Evolutionary conservation across 768 basidiomycete species (phyloP), one percentile per base, ranked within the genome.

Genomic region (Trichaptum fuscoviolaceum): DNA sequence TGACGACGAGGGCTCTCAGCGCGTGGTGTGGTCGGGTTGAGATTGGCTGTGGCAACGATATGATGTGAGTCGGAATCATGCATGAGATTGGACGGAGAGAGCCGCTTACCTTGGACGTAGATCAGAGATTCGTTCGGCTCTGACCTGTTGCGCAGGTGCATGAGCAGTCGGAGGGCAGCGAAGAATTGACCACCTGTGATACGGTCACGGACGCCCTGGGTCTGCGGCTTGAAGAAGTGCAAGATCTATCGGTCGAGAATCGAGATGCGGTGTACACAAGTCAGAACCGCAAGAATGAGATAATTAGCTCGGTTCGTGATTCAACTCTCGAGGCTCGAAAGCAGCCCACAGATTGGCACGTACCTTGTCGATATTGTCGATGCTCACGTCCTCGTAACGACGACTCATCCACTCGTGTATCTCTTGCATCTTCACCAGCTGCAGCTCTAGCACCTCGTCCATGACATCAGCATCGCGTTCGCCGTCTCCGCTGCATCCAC

Each of bases 41-140:
- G n/a, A n/a, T n/a, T n/a, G n/a, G n/a, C n/a, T n/a, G n/a, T n/a
- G n/a, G n/a, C n/a, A n/a, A n/a, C n/a, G n/a, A n/a, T n/a, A n/a
- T n/a, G n/a, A n/a, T n/a, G n/a, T n/a, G n/a, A n/a, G n/a, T n/a
- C n/a, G n/a, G n/a, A n/a, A n/a, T n/a, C n/a, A n/a, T n/a, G n/a
- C n/a, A n/a, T n/a, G n/a, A n/a, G n/a, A n/a, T n/a, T n/a, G n/a
- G n/a, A n/a, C n/a, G n/a, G n/a, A n/a, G n/a, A n/a, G n/a, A n/a
- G n/a, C n/a, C n/a, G n/a, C n/a, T n/a, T n/a, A 91, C 92, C 87
- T 80, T 93, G 92, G 1, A 89, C 82, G 69, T 93, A 93, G 0
- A 88, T 90, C 34, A 93, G 81, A 9, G 79, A 79, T 58, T 86
- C 78, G 67, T 93, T 90, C 1, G 90, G 75, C 7, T 84, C 82